These are phyloP conservation scores for Candida berthetii DNA, from an alignment of 805 yeast species.

Conservation along the genomic window DNA sequence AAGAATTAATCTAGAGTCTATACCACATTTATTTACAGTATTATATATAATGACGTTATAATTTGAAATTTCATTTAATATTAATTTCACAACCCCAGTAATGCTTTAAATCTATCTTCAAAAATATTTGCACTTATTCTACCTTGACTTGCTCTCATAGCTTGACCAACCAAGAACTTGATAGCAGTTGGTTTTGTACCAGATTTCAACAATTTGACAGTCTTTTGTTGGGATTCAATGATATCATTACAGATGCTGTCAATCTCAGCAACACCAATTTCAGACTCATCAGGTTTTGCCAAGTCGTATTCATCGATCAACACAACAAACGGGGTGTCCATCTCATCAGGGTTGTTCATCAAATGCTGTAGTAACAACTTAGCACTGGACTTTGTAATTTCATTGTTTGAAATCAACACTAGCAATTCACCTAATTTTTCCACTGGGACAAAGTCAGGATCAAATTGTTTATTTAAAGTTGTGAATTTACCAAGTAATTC, in stretches of 20 bases:
- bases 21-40: background rate
- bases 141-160: constrained; percentile 78
- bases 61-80: too few relatives aligned
- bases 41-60: too few relatives aligned
- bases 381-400: constrained; percentile 62
- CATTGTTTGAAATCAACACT: constrained; percentile 32
- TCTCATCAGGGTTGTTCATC: constrained; percentile 39
- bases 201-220: constrained; percentile 46
- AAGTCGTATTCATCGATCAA: constrained; percentile 53
- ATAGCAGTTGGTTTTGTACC: constrained; percentile 61
- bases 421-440: constrained; percentile 50
- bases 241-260: constrained; percentile 29
- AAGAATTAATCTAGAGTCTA: background rate
- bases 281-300: constrained; percentile 28
- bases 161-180: constrained; percentile 78
- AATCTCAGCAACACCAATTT: constrained; percentile 24
- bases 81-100: constrained; percentile 5
- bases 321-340: constrained; percentile 24
- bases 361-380: constrained; percentile 59
- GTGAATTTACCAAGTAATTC: constrained; percentile 68
- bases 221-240: constrained; percentile 35
- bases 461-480: constrained; percentile 36
- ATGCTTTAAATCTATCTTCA: constrained; percentile 25
- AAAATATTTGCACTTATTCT: constrained; percentile 28
- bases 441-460: constrained; percentile 28